Evolutionary conservation across 495 filamentous ascomycete species (phyloP).

Genomic region (Talaromyces liani): DNA sequence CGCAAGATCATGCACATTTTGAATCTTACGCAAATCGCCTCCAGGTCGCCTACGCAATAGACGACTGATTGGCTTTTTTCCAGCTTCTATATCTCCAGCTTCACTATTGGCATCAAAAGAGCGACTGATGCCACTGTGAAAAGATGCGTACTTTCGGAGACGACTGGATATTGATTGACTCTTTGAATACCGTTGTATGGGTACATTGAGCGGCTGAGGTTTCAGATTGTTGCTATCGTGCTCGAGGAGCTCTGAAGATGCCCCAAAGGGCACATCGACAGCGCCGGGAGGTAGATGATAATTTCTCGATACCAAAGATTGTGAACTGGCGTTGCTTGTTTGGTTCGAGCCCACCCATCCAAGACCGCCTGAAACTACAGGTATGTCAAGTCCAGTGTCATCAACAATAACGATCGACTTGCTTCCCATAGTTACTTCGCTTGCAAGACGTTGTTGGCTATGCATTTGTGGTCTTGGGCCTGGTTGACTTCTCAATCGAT

Average conservation of each 20-base stretch:
- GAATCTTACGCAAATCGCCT: constrained; percentile 75
- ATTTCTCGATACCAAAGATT: background rate
- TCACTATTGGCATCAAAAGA: constrained; percentile 56
- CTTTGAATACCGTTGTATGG: background rate
- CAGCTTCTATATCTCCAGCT: constrained; percentile 43
- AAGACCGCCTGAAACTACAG: constrained; percentile 30
- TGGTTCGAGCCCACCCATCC: constrained; percentile 13
- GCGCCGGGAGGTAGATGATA: background rate
- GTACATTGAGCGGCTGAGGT: background rate
- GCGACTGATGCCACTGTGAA: constrained; percentile 60
- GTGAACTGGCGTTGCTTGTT: constrained; percentile 4
- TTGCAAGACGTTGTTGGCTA: constrained; percentile 29
- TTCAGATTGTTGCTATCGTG: background rate
- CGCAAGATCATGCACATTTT: constrained; percentile 64
- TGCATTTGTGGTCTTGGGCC: background rate
- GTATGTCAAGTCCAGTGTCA: constrained; percentile 33
- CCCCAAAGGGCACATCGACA: background rate
- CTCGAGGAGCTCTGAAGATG: background rate
- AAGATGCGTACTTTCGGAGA: constrained; percentile 62
- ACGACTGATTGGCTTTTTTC: constrained; percentile 31
- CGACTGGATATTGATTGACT: constrained; percentile 14
- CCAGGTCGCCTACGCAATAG: constrained; percentile 81
- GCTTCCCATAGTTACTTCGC: constrained; percentile 67
- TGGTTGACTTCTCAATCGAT: background rate
- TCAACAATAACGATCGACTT: constrained; percentile 86